Conservation (phyloP, 164 flowering plant species). For the Vitis riparia region DNA sequence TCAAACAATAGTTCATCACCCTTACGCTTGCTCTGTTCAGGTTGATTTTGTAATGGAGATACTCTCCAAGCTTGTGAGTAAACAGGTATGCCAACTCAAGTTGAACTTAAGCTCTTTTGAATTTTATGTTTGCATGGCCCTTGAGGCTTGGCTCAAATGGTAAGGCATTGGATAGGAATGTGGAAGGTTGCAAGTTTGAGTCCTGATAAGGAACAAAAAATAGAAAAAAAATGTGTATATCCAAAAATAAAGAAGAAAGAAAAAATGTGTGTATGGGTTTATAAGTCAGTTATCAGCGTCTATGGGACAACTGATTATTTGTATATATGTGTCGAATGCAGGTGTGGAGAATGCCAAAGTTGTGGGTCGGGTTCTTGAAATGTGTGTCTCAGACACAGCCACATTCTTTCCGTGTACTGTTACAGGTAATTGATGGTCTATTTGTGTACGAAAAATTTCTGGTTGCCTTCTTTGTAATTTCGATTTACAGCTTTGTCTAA, state of each 20-base stretch:
- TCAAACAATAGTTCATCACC: constrained; percentile 6
- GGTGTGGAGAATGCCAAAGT: constrained; percentile 98
- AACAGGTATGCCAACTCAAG: constrained; percentile 60
- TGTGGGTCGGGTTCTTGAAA: constrained; percentile 97
- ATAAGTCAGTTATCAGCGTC: background rate
- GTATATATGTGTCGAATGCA: constrained; percentile 19
- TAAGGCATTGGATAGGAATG: too few relatives aligned
- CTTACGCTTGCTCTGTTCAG: constrained; percentile 35
- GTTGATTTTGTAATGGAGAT: constrained; percentile 97
- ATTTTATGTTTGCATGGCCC: background rate
- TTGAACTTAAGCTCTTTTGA: background rate
- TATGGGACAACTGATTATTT: constrained; percentile 1
- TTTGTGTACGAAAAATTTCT: background rate
- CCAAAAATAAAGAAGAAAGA: too few relatives aligned
- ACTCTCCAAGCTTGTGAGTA: constrained; percentile 84
- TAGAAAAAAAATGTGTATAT: too few relatives aligned
- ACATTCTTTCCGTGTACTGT: constrained; percentile 81
- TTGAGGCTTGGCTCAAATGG: too few relatives aligned
- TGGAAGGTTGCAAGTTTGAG: too few relatives aligned
- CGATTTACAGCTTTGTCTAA: background rate
- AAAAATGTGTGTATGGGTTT: background rate
- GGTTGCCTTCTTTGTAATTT: background rate
- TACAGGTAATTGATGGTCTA: constrained; percentile 52
- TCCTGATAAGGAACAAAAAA: too few relatives aligned
- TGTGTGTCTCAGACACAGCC: constrained; percentile 95